Base-by-base conservation (phyloP, 2,329 filamentous ascomycete species). In the Rutstroemia sydowiana region DNA sequence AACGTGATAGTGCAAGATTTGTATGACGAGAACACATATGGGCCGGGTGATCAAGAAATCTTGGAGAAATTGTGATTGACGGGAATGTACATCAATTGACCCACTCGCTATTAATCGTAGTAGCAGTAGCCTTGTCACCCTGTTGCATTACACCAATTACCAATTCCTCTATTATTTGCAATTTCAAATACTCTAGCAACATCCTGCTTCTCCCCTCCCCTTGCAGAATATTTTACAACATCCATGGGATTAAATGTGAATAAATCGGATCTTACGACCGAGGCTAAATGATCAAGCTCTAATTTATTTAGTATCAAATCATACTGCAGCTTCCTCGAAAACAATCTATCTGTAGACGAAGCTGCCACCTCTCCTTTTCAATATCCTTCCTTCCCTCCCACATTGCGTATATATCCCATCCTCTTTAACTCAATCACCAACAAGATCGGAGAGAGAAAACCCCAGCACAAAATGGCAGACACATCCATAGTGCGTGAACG, bases 361-460 rank as follows among this genome's bases (percentile, higher is more conserved):
- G 21, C 18, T 21, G 16, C 36, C 16, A 20, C 8, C 23, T 31
- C 48, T 39, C 40, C 30, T 45, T 45, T 34, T 36, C 31, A 30
- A 34, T 45, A 5, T 14, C 28, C 13, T 30, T 5, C 18, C 31
- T 14, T 32, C 7, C 11, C n/a, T 28, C n/a, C 11, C 26, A 32
- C n/a, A 11, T 7, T 18, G 9, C 3, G 5, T 7, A 18, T 41
- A 2, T 6, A 14, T 10, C n/a, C 20, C 20, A 20, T 18, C 32
- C 26, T 8, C 23, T 21, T 14, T 5, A 3, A 7, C 11, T 3
- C n/a, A 28, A 8, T 32, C 41, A 10, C 5, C 18, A n/a, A 44
- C 11, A 5, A 60, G 58, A 2, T 69, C 4, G n/a, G n/a, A 47
- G 8, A 23, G 28, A 2, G 14, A 45, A 7, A 18, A 7, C n/a